phyloP scores from a whole-genome alignment of 169 alveolate species.

The Besnoitia besnoiti region DNA sequence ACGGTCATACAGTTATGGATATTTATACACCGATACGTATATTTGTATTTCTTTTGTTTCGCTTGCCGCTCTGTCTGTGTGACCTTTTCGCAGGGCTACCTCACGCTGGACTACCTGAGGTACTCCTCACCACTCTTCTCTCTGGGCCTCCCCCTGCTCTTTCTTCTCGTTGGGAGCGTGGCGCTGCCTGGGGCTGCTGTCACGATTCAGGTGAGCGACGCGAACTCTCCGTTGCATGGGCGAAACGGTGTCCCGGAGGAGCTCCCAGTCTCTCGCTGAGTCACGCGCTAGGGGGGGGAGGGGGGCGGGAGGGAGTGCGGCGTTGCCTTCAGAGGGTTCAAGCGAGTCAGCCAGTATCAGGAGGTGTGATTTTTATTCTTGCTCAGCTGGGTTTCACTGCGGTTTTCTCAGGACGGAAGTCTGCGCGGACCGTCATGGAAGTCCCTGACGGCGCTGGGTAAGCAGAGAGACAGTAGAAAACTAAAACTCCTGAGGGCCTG shows the following conservation, averaged over 20 bases:
- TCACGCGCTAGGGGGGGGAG: too few species aligned
- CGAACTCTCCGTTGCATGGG: neutral
- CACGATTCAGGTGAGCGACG: neutral
- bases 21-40: too few species aligned
- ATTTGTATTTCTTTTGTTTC: neutral
- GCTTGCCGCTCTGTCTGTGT: neutral
- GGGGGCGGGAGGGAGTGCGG: too few species aligned
- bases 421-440: neutral
- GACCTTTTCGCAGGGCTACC: neutral
- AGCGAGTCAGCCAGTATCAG: too few species aligned
- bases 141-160: conserved; percentile 3
- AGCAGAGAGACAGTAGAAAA: too few species aligned
- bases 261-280: too few species aligned
- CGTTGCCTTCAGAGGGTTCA: too few species aligned
- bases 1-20: too few species aligned
- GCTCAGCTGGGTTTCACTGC: too few species aligned
- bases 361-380: too few species aligned
- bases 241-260: neutral
- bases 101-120: neutral
- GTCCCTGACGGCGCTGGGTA: conserved; percentile 8
- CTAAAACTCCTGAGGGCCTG: too few species aligned
- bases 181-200: conserved; percentile 2
- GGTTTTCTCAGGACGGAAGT: neutral
- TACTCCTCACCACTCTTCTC: conserved; percentile 6
- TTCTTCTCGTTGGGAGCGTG: neutral